Base-by-base conservation (phyloP, 164 flowering plant species). In the Vitis rupestris region DNA sequence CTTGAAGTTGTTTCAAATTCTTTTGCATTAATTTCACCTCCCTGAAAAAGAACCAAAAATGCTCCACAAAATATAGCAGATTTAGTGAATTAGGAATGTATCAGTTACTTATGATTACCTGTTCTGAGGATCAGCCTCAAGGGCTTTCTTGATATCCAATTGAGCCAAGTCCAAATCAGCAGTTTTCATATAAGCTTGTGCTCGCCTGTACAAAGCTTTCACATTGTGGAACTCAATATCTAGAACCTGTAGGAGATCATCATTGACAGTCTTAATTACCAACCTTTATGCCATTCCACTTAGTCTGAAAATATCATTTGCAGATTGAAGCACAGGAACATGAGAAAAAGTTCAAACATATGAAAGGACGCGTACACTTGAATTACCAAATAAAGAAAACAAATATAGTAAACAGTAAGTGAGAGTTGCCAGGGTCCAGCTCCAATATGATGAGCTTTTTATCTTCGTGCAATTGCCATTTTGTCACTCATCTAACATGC, bases 181-280 rank as follows among this genome's bases (percentile, higher is more conserved):
- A 63, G 75, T 79, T 72, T 78, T 82, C 68, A 87, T 85, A 67
- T 77, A 85, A 37, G 91, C 88, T 72, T 91, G 90, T 55, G 91
- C 93, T 57, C 97, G 76, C 65, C 92, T 79, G 65, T 84, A 90
- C 50, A 88, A 72, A 44, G 93, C 93, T 71, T 91, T 91, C 62
- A 89, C 83, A 75, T 91, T 88, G 52, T 75, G 69, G 65, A 68
- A 79, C 72, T 91, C 97, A 48, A 79, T 37, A 67, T 85, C 88
- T 23, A 91, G 77, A 29, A 87, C 93, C 93, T 88, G 75, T 53
- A 12, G 12, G 44, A 59, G 48, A 72, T 47, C 1, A 51, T 53
- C 11, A 51, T 51, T 51, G 15, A 52, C 31, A 50, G 47, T 14
- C 2, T 9, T 15, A 11, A 50, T 8, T 17, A 49, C 23, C 37